These are phyloP conservation scores for Penicillium pancosmium DNA, from an alignment of 495 filamentous ascomycete species.

Conservation along the genomic window DNA sequence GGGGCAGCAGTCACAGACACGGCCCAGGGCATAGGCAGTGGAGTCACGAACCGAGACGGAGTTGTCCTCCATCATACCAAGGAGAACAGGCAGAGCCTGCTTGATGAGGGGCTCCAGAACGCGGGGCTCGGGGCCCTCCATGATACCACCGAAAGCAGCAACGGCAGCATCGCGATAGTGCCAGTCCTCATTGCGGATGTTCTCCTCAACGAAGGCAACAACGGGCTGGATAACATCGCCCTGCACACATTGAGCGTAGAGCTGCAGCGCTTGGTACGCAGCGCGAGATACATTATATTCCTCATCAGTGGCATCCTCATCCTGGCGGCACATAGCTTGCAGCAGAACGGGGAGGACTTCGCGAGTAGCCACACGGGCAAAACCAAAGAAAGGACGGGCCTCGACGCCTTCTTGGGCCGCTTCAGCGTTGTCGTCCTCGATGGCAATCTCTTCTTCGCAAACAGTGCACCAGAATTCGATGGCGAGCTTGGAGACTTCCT, in stretches of 20 bases:
- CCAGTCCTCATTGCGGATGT: constrained; percentile 91
- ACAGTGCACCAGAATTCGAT: constrained; percentile 99
- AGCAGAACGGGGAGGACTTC: constrained; percentile 94
- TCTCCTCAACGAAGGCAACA: constrained; percentile 84
- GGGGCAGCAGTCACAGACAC: constrained; percentile 89
- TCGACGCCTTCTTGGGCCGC: constrained; percentile 72
- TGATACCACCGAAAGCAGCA: constrained; percentile 97
- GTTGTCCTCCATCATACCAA: constrained; percentile 93
- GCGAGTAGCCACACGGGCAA: constrained; percentile 81
- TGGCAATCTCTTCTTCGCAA: constrained; percentile 95
- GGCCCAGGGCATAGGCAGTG: constrained; percentile 93
- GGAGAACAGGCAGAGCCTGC: constrained; percentile 85
- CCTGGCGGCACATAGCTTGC: constrained; percentile 88
- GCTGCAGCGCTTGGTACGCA: constrained; percentile 93
- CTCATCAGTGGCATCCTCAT: constrained; percentile 94
- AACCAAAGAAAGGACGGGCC: constrained; percentile 87
- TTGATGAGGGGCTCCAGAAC: constrained; percentile 89
- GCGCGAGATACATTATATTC: constrained; percentile 97
- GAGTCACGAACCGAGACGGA: constrained; percentile 92
- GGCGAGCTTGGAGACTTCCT: constrained; percentile 96
- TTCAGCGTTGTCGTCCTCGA: constrained; percentile 94
- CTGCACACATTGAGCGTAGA: constrained; percentile 90
- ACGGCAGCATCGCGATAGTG: constrained; percentile 91
- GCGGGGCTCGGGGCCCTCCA: constrained; percentile 95
- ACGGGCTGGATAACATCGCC: constrained; percentile 79